Base-by-base conservation (phyloP, 805 yeast species). In the Saccharomycopsis oosterbeekiorum region DNA sequence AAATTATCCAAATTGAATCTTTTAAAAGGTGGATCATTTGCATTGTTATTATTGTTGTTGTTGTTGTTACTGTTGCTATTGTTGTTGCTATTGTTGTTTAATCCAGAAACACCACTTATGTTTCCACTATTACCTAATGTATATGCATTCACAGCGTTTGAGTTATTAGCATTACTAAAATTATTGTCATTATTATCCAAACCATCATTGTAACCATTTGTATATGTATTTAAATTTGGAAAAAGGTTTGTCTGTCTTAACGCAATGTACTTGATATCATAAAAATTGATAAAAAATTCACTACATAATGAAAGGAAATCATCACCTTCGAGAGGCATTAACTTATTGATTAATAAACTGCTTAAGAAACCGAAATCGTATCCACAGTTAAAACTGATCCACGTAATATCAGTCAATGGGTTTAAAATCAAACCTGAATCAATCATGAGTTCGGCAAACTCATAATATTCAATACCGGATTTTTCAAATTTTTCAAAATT, bases 371-470 rank as follows among this genome's bases (percentile, higher is more conserved):
- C 99, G 70, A 92, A 81, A 72, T 94, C 99, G 73, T 94, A 94
- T 12, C 98, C 99, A 1, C 85, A 85, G 71, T 94, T 97, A 74
- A 87, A 94, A 64, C 96, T 86, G 59, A 90, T 79, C 99, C 99
- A 94, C 59, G 85, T 84, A 55, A 89, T 82, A 41, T 80, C 74
- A 36, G 79, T 78, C 47, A 73, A 69, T 19, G 72, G 67, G 67
- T 89, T 85, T 67, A 94, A 75, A 42, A 92, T 81, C 65, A 94
- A 76, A 0, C 99, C 99, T 56, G 96, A 87, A 62, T 89, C 89
- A 63, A 86, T 87, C 69, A 94, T 77, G 60, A 88, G 75, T 72
- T 90, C 96, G 14, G 97, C 89, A 76, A 94, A 92, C 62, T 83
- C 85, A 67, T 83, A 80, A 60, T 84, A 84, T 34, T 87, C 87